Base-by-base conservation (phyloP, 176 grass and related monocot species). In the Saccharum spontaneum region DNA sequence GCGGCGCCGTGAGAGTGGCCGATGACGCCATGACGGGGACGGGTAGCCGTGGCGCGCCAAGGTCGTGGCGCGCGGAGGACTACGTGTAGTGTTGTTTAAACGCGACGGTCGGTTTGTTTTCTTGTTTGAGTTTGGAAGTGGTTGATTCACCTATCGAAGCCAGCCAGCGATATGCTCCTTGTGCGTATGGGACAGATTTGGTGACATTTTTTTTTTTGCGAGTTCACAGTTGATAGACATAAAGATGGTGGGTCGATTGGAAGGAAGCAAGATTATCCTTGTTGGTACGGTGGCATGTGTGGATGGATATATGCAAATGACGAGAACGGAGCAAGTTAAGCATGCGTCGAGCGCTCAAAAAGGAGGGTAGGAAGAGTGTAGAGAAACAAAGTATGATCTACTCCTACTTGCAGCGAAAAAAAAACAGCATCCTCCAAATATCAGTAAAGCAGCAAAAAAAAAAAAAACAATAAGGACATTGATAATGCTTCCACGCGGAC, bases 41-140 rank as follows among this genome's bases (percentile, higher is more conserved):
- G 61, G 75, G 81, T 61, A 61, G 59, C 59, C 59, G 69, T 63
- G 82, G 60, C 82, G 76, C 37, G 76, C 82, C 87, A 81, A 80
- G 77, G 60, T 61, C 61, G 81, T 76, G 76, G 82, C 82, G 69
- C 72, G 76, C 49, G 77, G 46, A 30, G 45, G 15, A 18, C 1
- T 20, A 55, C 50, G 50, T 80, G 76, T 6, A 61, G 57, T 20
- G 33, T 65, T 79, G 55, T 67, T 88, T 79, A 88, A 41, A 36
- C 72, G 63, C 41, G 40, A 31, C 7, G 15, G 41, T 41, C 66
- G 33, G 23, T n/a, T 39, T 84, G 68, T 50, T 23, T 63, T 88
- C 9, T 23, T 26, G 30, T 10, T 63, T 23, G 41, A 36, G 7
- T 34, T 28, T 43, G 36, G 20, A 57, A 43, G 40, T 22, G 20